phyloP scores from a whole-genome alignment of 75 land plant species.

The Larix kaempferi region DNA sequence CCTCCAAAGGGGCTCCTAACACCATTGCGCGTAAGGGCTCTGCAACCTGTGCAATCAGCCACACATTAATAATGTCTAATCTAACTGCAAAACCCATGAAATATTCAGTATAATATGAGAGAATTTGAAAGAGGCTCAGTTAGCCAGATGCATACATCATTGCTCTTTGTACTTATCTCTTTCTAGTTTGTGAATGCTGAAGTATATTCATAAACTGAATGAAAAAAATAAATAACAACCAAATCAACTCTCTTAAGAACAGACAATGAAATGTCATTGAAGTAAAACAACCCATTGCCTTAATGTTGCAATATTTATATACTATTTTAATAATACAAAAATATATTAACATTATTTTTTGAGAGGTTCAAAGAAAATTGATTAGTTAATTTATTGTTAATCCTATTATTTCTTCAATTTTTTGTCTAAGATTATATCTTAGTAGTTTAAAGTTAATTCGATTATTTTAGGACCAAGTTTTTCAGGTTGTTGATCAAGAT shows the following conservation, averaged over 20 bases:
- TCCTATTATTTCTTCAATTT: no score
- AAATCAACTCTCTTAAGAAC: neutral
- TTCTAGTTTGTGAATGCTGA: neutral
- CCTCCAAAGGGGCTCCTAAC: slow-evolving; percentile 88
- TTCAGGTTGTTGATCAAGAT: no score
- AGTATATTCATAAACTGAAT: neutral
- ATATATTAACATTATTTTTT: no score
- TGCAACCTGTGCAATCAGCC: slow-evolving; percentile 46
- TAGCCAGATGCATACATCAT: neutral
- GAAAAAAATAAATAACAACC: neutral
- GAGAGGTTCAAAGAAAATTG: no score
- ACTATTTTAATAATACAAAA: neutral
- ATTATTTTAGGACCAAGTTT: no score
- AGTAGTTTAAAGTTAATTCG: no score
- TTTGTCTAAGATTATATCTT: no score
- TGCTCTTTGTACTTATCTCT: neutral
- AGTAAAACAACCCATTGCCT: no score
- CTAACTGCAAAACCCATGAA: neutral
- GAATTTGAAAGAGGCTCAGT: neutral
- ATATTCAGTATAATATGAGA: neutral
- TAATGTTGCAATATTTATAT: neutral
- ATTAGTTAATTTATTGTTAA: no score
- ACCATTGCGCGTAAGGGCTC: slow-evolving; percentile 93
- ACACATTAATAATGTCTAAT: neutral
- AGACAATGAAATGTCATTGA: neutral